Evolutionary conservation across 441 rosid genomes (phyloP), one percentile per base, ranked within the genome.

Genomic region (Adansonia rubrostipa): DNA sequence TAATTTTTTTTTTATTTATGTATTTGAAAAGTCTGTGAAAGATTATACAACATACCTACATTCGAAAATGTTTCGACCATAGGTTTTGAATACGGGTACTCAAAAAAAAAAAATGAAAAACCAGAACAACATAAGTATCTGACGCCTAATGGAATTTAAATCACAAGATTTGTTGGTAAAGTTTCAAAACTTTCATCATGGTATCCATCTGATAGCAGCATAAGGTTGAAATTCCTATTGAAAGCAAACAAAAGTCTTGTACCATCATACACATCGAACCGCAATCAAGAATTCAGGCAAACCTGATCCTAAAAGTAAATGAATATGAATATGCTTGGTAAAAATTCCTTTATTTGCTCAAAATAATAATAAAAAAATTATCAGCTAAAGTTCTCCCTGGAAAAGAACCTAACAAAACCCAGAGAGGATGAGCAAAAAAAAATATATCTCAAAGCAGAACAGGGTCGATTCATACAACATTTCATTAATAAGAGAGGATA

Each of bases 331-430:
- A n/a, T 62, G 2, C 33, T 2, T 45, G 45, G 60, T 58, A 44
- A 60, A n/a, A 64, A 57, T 68, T 56, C 71, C 62, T 63, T 84
- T 80, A 81, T 86, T 83, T 67, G 45, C 65, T 58, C 53, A 33
- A 20, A 65, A 61, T 15, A 78, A 33, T 64, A 28, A 10, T 51
- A 0, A 51, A 79, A 22, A 75, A 71, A 69, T 45, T 15, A 79
- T 51, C 36, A 76, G 64, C 69, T 20, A 19, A 77, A 74, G 45
- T 56, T 80, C 82, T 79, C 87, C 80, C 86, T 22, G 76, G 76
- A 15, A 70, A 71, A 71, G 72, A 53, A 61, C 80, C 81, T 80
- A 84, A 84, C 84, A 75, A 73, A 73, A 73, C 80, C 85, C 76
- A 82, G 82, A 66, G 76, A 60, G 40, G 42, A 9, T 15, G 61